phyloP scores from a whole-genome alignment of 345 rosid genomes.

The Eucalyptus albens region DNA sequence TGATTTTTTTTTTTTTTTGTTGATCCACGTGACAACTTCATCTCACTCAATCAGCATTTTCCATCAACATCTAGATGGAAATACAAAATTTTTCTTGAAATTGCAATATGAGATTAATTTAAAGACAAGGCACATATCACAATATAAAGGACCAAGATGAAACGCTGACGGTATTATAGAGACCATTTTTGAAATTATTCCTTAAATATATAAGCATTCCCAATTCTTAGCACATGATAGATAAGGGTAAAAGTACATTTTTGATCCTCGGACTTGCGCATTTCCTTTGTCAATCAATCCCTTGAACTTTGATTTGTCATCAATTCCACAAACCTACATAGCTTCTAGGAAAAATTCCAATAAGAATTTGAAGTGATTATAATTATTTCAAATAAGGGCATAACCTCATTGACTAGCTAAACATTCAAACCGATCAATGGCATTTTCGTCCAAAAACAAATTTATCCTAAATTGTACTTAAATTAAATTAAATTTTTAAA shows the following conservation, averaged over 20 bases:
- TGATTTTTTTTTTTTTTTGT: no score
- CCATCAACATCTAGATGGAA: background rate
- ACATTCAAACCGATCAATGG: no score
- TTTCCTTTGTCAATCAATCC: background rate
- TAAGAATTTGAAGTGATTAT: no score
- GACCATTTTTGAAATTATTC: background rate
- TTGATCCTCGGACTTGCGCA: background rate
- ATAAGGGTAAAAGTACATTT: background rate
- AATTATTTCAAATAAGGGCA: no score
- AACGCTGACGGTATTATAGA: no score
- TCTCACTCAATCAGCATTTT: background rate
- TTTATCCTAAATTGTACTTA: no score
- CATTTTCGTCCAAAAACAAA: no score
- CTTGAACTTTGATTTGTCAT: background rate
- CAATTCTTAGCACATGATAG: background rate
- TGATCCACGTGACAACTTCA: background rate
- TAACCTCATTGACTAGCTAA: no score
- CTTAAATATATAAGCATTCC: background rate
- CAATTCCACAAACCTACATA: background rate
- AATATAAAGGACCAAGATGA: background rate
- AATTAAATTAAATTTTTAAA: no score
- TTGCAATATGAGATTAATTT: background rate
- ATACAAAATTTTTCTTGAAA: background rate
- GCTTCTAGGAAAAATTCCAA: no score
- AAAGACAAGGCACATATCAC: background rate